A percentile compares a stretch with the other conserved stretches of the same genome.
Evolutionary conservation across 495 filamentous ascomycete genomes (phyloP).

Genomic region (Penicillium verhagenii): DNA sequence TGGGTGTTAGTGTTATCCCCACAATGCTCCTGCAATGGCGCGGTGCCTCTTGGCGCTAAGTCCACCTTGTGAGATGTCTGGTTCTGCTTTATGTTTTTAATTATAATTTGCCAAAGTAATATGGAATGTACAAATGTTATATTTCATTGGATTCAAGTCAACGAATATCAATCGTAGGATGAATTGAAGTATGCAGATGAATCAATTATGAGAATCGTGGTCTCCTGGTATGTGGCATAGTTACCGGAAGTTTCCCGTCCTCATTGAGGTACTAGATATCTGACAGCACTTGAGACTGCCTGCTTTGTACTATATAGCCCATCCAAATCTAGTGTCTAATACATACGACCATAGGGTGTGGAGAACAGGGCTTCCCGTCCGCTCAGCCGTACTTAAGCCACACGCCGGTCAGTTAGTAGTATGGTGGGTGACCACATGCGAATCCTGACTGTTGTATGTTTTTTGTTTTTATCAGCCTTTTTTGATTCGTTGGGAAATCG

Average conservation of each 20-base stretch:
- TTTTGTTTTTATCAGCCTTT: too few species aligned
- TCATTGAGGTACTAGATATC: too few species aligned
- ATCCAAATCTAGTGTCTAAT: too few species aligned
- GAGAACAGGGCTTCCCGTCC: conserved; percentile 32
- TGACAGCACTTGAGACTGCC: too few species aligned
- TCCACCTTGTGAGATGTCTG: too few species aligned
- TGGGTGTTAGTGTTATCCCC: conserved; percentile 47
- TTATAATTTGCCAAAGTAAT: not conserved
- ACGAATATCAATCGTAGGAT: not conserved
- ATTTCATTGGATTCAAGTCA: not conserved
- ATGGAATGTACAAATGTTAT: not conserved
- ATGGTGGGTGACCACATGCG: not conserved
- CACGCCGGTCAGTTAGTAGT: not conserved
- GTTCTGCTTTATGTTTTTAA: not conserved
- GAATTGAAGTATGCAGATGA: not conserved
- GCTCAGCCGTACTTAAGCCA: conserved; percentile 14
- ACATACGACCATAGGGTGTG: conserved; percentile 33
- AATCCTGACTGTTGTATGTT: not conserved
- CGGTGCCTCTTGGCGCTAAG: conserved; percentile 11
- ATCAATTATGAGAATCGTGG: too few species aligned
- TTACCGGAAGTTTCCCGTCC: too few species aligned
- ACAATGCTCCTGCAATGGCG: conserved; percentile 40
- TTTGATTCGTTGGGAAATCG: too few species aligned
- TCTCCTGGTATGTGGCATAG: too few species aligned
- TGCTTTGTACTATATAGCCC: too few species aligned